Evolutionary conservation across 805 yeast species (phyloP).

Genomic region (Candida patagonica): DNA sequence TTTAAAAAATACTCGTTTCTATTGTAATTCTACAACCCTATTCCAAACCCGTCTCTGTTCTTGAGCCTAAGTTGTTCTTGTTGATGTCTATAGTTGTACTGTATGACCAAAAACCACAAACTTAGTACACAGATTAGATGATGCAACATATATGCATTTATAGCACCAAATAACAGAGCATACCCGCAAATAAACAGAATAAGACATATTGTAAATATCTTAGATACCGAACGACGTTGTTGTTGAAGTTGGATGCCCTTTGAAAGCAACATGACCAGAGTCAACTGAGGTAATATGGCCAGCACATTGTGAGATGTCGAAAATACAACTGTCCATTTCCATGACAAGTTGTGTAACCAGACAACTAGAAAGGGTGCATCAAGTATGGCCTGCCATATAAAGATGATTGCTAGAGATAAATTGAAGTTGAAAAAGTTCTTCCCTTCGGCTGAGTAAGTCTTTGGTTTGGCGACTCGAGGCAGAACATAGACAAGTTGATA

Average conservation of each 20-base stretch:
- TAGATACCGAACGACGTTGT: constrained; percentile 13
- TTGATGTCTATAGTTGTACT: constrained; percentile 1
- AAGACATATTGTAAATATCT: constrained; percentile 26
- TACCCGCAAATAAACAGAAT: constrained; percentile 49
- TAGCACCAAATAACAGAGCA: constrained; percentile 60
- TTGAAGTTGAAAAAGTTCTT: constrained; percentile 47
- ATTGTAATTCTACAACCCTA: neutral
- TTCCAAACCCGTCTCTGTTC: neutral
- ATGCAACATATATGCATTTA: constrained; percentile 76
- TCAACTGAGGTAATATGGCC: constrained; percentile 12
- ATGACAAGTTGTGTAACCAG: constrained; percentile 66
- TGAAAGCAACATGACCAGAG: constrained; percentile 35
- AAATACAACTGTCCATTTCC: constrained; percentile 22
- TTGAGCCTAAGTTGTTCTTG: neutral
- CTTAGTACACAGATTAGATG: constrained; percentile 56
- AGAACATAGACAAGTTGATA: constrained; percentile 26
- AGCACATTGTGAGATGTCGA: constrained; percentile 62
- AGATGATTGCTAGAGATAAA: constrained; percentile 48
- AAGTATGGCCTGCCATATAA: constrained; percentile 71
- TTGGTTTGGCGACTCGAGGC: constrained; percentile 9
- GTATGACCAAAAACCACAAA: constrained; percentile 12
- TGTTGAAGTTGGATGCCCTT: constrained; percentile 41
- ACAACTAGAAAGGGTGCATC: constrained; percentile 72
- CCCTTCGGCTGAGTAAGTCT: neutral
- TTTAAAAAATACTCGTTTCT: neutral